Evolutionary conservation across 805 yeast species (phyloP), one percentile per base, ranked within the genome.

Genomic region (Starmerella vitae): DNA sequence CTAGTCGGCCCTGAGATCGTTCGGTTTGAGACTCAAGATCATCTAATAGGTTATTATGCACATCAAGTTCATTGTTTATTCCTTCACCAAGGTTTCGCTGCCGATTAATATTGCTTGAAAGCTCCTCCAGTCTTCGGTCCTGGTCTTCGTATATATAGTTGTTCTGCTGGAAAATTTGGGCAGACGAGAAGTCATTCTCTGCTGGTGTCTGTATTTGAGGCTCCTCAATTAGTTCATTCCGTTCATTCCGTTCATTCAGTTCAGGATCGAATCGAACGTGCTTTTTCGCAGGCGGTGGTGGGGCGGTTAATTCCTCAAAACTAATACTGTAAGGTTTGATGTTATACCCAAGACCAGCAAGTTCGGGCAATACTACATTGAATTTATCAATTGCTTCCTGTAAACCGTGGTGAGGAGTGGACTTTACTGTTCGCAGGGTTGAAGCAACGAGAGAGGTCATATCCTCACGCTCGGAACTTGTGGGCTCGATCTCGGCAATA

Each of bases 11-110:
- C 20, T 54, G 59, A 9, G 62, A 49, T 20, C 56, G 43, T 42
- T 63, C 66, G 18, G 60, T 58, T 34, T 60, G 50, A 14, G 55
- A 48, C 36, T 64, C 68, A 12, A 64, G 57, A 19, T 61, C 65
- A 34, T 55, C 59, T 24, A 64, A 48, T 31, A 62, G 48, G 31
- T 56, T 58, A 28, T 60, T 44, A 32, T 64, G 68, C 33, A 47
- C 40, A 30, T 48, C 57, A 30, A 64, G 52, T 47, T 64, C 68
- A 18, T 51, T 50, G 38, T 62, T 61, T 29, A 64, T 63, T 27
- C 59, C 58, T 19, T 56, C 47, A 34, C 64, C 57, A 26, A 64
- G 55, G 31, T 53, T 56, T 15, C 60, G 63, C 45, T 61, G 66
- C 10, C 66, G 53, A 9, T 55, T 45, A 5, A 64, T 63, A 20